phyloP scores from a whole-genome alignment of 345 rosid species.

The Schrenkiella parvula region DNA sequence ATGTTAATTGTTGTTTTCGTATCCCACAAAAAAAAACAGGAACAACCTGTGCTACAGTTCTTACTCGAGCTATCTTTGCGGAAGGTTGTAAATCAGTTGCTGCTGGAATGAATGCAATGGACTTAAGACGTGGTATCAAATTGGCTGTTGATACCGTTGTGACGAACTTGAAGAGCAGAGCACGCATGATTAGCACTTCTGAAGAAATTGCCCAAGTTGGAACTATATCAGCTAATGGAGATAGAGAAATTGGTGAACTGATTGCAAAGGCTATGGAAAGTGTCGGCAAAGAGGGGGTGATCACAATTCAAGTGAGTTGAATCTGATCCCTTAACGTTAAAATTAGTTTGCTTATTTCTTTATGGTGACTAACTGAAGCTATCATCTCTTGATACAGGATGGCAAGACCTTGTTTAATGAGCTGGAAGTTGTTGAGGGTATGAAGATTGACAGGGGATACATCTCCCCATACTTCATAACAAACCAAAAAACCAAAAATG shows the following conservation, averaged over 20 bases:
- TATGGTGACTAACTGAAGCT: background rate
- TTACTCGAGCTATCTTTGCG: constrained; percentile 72
- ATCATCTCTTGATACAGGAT: constrained; percentile 47
- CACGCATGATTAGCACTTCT: constrained; percentile 94
- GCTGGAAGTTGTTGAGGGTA: constrained; percentile 96
- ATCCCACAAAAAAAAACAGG: constrained; percentile 39
- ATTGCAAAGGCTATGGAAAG: constrained; percentile 99
- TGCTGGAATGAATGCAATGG: constrained; percentile 96
- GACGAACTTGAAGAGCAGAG: constrained; percentile 81
- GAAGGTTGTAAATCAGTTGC: constrained; percentile 99
- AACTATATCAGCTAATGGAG: constrained; percentile 96
- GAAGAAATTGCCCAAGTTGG: constrained; percentile 99
- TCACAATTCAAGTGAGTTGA: constrained; percentile 76
- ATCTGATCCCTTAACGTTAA: background rate
- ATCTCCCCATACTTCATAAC: constrained; percentile 95
- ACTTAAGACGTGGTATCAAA: constrained; percentile 82
- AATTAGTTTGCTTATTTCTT: background rate
- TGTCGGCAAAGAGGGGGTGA: constrained; percentile 99
- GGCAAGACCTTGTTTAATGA: constrained; percentile 92
- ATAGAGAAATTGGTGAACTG: constrained; percentile 93
- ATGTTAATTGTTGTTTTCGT: background rate
- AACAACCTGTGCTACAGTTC: constrained; percentile 96
- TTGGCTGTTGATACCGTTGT: constrained; percentile 94
- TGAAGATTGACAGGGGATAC: constrained; percentile 97
- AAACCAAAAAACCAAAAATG: constrained; percentile 92